Conservation (phyloP, 345 rosid species). For the Anacardium occidentale region DNA sequence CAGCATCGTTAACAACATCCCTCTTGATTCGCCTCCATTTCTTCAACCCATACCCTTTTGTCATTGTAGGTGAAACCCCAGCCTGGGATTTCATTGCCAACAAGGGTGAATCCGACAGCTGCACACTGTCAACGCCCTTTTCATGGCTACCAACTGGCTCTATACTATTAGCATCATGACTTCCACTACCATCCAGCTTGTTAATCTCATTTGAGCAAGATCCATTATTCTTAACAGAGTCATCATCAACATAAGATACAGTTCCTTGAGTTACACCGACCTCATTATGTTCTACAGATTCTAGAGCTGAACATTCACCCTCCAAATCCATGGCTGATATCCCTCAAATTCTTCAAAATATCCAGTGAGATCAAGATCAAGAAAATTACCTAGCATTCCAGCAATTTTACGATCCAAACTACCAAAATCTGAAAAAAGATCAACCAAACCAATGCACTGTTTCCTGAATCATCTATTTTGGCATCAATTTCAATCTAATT, state of each 20-base stretch:
- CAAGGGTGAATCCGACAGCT: slow-evolving; percentile 21
- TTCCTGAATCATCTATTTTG: slow-evolving; percentile 13
- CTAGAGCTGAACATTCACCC: slow-evolving; percentile 40
- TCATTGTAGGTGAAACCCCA: slow-evolving; percentile 32
- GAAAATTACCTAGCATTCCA: slow-evolving; percentile 56
- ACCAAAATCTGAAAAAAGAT: slow-evolving; percentile 33
- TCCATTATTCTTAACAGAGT: slow-evolving; percentile 36
- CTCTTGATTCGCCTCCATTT: slow-evolving; percentile 83
- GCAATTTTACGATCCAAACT: slow-evolving; percentile 33
- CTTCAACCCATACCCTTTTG: slow-evolving; percentile 70
- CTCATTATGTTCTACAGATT: slow-evolving; percentile 54
- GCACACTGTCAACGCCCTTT: slow-evolving; percentile 23
- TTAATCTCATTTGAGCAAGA: slow-evolving; percentile 26
- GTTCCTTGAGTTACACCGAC: slow-evolving; percentile 23
- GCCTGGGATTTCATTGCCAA: slow-evolving; percentile 23
- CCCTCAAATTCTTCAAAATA: slow-evolving; percentile 19
- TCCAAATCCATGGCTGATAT: slow-evolving; percentile 42
- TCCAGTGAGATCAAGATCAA: slow-evolving; percentile 52
- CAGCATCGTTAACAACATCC: slow-evolving; percentile 49
- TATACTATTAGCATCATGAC: slow-evolving; percentile 14
- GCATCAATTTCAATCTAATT: slow-evolving; percentile 18
- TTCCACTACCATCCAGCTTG: slow-evolving; percentile 21
- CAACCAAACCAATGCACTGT: slow-evolving; percentile 15
- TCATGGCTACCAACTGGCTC: slow-evolving; percentile 17
- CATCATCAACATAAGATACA: slow-evolving; percentile 14